These are phyloP conservation scores for Aspergillus niger DNA, from an alignment of 2,329 filamentous ascomycete species.

Conservation along the genomic window DNA sequence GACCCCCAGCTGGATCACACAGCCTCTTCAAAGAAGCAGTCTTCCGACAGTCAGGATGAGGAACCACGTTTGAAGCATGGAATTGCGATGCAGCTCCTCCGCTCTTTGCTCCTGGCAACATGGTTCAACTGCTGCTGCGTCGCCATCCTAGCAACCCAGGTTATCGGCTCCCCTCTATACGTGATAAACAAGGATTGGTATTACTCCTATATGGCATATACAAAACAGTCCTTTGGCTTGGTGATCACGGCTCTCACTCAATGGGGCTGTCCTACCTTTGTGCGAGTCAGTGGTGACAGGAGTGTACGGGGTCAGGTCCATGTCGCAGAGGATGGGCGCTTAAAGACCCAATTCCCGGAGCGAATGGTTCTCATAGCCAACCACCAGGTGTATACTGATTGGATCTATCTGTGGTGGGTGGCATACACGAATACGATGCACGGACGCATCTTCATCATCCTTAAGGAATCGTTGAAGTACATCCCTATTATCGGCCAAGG, in stretches of 20 bases:
- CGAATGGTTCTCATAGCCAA: slow-evolving; percentile 65
- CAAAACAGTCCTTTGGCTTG: slow-evolving; percentile 66
- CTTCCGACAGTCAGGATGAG: slow-evolving; percentile 24
- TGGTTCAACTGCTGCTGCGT: slow-evolving; percentile 50
- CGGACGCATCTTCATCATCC: slow-evolving; percentile 66
- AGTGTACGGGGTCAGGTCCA: slow-evolving; percentile 62
- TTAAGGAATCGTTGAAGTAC: slow-evolving; percentile 66
- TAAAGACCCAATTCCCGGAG: slow-evolving; percentile 62
- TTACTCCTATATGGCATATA: slow-evolving; percentile 66
- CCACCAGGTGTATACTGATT: slow-evolving; percentile 70
- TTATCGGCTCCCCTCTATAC: slow-evolving; percentile 63
- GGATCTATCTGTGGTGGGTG: slow-evolving; percentile 70
- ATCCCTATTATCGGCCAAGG: slow-evolving; percentile 64
- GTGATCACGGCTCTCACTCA: slow-evolving; percentile 63
- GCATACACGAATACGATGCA: slow-evolving; percentile 67
- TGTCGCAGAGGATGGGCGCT: slow-evolving; percentile 57
- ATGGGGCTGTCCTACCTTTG: slow-evolving; percentile 64
- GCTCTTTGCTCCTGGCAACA: slow-evolving; percentile 46
- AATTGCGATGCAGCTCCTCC: slow-evolving; percentile 46
- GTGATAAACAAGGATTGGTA: slow-evolving; percentile 63
- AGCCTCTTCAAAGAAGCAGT: slow-evolving; percentile 19
- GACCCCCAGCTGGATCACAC: not conserved
- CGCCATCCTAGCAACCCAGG: slow-evolving; percentile 56
- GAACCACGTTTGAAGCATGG: slow-evolving; percentile 49
- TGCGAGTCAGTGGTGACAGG: slow-evolving; percentile 63